Conservation (phyloP, 2,329 filamentous ascomycete species). For the Neurospora sp. region DNA sequence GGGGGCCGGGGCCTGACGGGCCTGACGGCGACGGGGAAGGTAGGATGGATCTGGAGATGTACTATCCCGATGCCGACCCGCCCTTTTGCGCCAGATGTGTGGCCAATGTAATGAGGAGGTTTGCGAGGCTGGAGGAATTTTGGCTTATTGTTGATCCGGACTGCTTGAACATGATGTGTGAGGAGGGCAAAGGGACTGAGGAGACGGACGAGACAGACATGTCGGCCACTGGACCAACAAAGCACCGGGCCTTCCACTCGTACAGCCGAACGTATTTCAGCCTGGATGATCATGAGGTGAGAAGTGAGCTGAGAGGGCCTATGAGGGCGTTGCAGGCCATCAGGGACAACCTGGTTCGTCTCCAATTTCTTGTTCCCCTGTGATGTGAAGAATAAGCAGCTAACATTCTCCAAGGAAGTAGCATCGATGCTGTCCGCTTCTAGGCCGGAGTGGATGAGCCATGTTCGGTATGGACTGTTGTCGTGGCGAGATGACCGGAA, state of each 20-base stretch:
- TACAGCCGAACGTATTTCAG: constrained; percentile 7
- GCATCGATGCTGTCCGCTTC: constrained; percentile 1
- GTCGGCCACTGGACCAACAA: not conserved
- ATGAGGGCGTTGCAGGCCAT: constrained; percentile 8
- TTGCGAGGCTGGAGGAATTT: constrained; percentile 9
- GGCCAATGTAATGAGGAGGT: constrained; percentile 7
- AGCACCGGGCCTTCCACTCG: constrained; percentile 2
- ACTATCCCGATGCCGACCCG: not conserved
- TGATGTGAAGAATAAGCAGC: not conserved
- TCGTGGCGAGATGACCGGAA: constrained; percentile 5
- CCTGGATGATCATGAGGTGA: not conserved
- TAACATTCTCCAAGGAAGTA: constrained; percentile 1
- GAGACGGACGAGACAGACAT: not conserved
- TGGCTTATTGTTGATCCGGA: constrained; percentile 8
- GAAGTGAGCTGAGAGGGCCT: not conserved
- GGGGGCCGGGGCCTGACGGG: not conserved
- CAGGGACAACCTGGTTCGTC: constrained; percentile 5
- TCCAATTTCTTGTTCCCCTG: not conserved
- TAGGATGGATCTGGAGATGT: not conserved
- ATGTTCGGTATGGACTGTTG: constrained; percentile 6
- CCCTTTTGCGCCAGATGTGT: constrained; percentile 10
- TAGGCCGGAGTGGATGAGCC: constrained; percentile 4
- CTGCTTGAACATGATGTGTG: not conserved
- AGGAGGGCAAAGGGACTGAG: not conserved
- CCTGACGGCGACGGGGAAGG: not conserved